phyloP scores from a whole-genome alignment of 169 alveolate species.

The Amoebophrya sp. region DNA sequence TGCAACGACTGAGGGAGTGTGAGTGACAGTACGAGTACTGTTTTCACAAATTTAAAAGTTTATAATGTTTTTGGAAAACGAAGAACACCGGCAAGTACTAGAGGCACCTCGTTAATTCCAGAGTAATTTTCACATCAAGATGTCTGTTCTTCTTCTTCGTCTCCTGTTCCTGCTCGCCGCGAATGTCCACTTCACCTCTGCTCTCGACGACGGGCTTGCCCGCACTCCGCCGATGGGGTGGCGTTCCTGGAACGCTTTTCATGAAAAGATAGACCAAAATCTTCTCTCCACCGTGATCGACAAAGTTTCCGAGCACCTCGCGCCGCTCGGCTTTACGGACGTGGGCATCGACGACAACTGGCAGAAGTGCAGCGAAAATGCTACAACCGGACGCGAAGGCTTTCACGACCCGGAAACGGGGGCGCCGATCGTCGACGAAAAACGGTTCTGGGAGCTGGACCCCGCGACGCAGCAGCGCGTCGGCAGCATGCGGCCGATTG shows the following conservation, averaged over 20 bases:
- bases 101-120: no score
- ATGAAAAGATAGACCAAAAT: neutral
- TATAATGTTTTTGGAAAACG: no score
- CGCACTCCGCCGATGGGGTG: conserved; percentile 7
- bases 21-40: no score
- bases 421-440: neutral
- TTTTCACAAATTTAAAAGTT: no score
- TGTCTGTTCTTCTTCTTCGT: no score
- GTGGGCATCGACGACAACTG: neutral
- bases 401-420: neutral
- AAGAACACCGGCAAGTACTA: no score
- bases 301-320: neutral
- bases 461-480: neutral
- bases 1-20: no score
- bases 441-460: neutral
- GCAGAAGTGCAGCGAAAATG: neutral
- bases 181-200: no score
- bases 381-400: neutral
- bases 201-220: conserved; percentile 14
- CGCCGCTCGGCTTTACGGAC: neutral
- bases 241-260: neutral
- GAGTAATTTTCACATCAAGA: no score
- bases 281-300: neutral
- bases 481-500: neutral
- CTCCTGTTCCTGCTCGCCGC: no score